phyloP scores from a whole-genome alignment of 2,329 filamentous ascomycete species.

The Cladosporium sp. region DNA sequence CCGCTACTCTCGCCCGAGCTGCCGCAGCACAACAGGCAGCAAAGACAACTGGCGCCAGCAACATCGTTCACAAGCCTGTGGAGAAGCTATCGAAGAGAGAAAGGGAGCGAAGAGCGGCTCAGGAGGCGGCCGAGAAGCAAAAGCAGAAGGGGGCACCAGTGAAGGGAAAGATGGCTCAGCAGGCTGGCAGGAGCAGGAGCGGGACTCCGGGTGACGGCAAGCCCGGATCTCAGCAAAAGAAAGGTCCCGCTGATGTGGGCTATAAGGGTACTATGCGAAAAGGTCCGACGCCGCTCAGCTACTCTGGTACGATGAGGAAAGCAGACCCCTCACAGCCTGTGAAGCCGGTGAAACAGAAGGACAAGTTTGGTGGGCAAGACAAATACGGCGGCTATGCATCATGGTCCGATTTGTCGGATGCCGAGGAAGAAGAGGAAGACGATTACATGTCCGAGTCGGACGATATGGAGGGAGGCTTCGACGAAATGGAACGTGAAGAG shows the following conservation, averaged over 20 bases:
- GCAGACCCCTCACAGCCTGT: constrained; percentile 32
- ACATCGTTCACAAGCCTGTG: constrained; percentile 68
- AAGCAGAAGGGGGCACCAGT: constrained; percentile 28
- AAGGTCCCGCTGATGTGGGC: constrained; percentile 28
- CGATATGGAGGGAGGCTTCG: constrained; percentile 71
- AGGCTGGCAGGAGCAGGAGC: constrained; percentile 22
- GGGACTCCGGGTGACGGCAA: constrained; percentile 21
- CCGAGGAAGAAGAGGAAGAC: constrained; percentile 50
- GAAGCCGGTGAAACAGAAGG: constrained; percentile 22
- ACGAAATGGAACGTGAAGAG: constrained; percentile 70
- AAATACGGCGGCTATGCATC: constrained; percentile 35
- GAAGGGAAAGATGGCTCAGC: constrained; percentile 19
- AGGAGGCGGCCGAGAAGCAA: constrained; percentile 39
- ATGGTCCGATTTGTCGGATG: constrained; percentile 34
- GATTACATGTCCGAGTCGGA: constrained; percentile 64
- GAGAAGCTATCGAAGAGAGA: constrained; percentile 58
- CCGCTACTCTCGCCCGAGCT: constrained; percentile 67
- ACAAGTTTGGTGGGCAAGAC: constrained; percentile 27
- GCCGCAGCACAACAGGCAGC: constrained; percentile 56
- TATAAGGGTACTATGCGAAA: constrained; percentile 38
- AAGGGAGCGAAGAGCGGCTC: constrained; percentile 36
- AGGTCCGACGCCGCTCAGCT: constrained; percentile 23
- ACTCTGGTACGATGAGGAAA: constrained; percentile 43
- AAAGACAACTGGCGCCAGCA: constrained; percentile 56
- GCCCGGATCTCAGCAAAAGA: constrained; percentile 19